Conservation (phyloP, 1,284 basidiomycete genomes). For the Ganoderma resinaceum region DNA sequence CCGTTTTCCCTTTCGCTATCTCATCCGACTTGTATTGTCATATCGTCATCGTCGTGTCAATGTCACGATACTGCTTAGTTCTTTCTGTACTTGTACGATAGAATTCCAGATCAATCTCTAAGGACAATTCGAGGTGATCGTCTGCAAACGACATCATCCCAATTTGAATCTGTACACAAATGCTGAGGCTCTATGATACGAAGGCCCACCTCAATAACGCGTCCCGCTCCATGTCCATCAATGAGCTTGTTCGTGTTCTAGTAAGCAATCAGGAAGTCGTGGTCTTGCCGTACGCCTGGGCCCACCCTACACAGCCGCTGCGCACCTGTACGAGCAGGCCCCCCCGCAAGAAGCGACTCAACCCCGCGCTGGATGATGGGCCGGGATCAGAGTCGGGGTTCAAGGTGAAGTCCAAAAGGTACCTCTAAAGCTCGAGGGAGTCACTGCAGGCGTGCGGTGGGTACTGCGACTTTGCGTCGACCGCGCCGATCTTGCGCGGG, state of each 20-base stretch:
- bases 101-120: constrained; percentile 7
- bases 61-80: constrained; percentile 10
- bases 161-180: not conserved
- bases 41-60: no score
- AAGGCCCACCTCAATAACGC: not conserved
- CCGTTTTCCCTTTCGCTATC: not conserved
- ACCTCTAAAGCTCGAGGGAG: constrained; percentile 15
- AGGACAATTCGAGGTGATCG: not conserved
- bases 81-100: constrained; percentile 24
- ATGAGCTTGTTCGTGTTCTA: no score
- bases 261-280: no score
- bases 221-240: no score
- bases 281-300: no score
- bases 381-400: constrained; percentile 7
- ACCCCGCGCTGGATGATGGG: not conserved
- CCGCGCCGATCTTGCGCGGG: not conserved
- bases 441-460: constrained; percentile 9
- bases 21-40: no score
- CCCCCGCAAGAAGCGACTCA: not conserved
- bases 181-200: no score
- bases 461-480: not conserved
- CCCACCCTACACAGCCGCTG: no score
- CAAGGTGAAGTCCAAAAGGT: constrained; percentile 7
- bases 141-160: not conserved
- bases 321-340: not conserved